Conservation (phyloP, 345 rosid species). For the Trapa bicornis region DNA sequence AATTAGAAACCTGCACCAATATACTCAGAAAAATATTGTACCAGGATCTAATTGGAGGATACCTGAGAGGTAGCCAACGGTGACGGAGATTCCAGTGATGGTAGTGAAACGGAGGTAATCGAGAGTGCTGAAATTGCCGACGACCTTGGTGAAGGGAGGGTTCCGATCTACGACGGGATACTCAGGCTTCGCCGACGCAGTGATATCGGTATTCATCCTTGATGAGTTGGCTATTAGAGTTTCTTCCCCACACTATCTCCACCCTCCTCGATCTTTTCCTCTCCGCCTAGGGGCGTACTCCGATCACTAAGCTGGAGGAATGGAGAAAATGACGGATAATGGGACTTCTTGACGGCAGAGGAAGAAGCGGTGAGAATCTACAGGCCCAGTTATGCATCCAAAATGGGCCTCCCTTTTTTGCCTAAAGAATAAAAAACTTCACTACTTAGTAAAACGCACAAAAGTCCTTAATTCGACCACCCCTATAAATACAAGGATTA, state of each 20-base stretch:
- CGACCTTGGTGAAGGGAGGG: slow-evolving; percentile 58
- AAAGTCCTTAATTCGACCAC: too few species aligned
- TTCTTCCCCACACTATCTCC: neutral
- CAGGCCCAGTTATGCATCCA: neutral
- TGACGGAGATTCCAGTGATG: slow-evolving; percentile 29
- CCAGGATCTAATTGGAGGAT: neutral
- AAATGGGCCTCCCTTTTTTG: neutral
- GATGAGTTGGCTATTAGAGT: neutral
- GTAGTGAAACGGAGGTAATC: slow-evolving; percentile 37
- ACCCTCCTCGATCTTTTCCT: neutral
- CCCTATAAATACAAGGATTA: too few species aligned
- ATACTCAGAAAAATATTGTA: neutral
- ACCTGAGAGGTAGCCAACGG: slow-evolving; percentile 58
- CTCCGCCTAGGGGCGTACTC: neutral
- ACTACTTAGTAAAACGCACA: too few species aligned
- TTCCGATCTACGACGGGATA: slow-evolving; percentile 45
- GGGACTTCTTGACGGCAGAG: neutral
- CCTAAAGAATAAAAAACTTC: too few species aligned
- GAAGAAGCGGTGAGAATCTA: neutral
- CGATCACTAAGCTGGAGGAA: neutral
- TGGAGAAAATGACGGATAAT: neutral
- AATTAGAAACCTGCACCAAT: neutral
- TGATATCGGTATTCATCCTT: slow-evolving; percentile 83
- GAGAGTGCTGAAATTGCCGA: slow-evolving; percentile 37
- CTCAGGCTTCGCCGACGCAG: slow-evolving; percentile 84